phyloP scores from a whole-genome alignment of 495 filamentous ascomycete species.

The Hyaloscypha finlandica region DNA sequence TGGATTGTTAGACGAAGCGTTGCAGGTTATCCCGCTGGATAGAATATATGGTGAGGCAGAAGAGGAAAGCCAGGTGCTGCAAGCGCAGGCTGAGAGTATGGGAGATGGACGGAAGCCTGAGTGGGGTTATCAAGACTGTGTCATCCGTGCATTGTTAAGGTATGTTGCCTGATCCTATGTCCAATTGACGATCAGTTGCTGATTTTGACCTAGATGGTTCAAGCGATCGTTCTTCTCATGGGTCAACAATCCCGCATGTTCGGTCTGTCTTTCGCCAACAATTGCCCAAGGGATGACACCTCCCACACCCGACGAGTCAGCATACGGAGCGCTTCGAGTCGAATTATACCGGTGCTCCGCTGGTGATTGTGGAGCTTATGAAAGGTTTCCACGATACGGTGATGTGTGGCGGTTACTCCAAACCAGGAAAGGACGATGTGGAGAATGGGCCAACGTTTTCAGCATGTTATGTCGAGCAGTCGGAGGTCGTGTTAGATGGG shows the following conservation, averaged over 20 bases:
- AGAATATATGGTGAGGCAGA: slow-evolving; percentile 92
- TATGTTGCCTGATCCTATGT: slow-evolving; percentile 35
- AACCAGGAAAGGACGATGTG: slow-evolving; percentile 78
- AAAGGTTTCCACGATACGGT: slow-evolving; percentile 91
- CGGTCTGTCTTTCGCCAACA: slow-evolving; percentile 79
- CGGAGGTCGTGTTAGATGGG: slow-evolving; percentile 90
- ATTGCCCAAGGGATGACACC: slow-evolving; percentile 77
- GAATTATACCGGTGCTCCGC: slow-evolving; percentile 87
- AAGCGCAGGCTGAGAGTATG: slow-evolving; percentile 83
- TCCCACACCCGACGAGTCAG: slow-evolving; percentile 84
- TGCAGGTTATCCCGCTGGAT: slow-evolving; percentile 84
- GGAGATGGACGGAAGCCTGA: slow-evolving; percentile 74
- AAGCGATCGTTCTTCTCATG: slow-evolving; percentile 92
- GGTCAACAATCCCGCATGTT: slow-evolving; percentile 92
- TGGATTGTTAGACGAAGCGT: slow-evolving; percentile 89
- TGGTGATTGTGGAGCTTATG: slow-evolving; percentile 67
- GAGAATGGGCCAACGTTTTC: slow-evolving; percentile 99
- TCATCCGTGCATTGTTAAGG: slow-evolving; percentile 86
- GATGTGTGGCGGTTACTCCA: slow-evolving; percentile 94
- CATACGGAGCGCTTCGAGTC: slow-evolving; percentile 80
- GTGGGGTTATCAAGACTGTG: slow-evolving; percentile 99
- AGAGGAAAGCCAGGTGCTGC: slow-evolving; percentile 83
- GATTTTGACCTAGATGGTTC: slow-evolving; percentile 74
- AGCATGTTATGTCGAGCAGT: slow-evolving; percentile 96
- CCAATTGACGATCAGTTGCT: slow-evolving; percentile 20